phyloP scores from a whole-genome alignment of 2,329 filamentous ascomycete species.

The Pseudocercospora macadamiae region DNA sequence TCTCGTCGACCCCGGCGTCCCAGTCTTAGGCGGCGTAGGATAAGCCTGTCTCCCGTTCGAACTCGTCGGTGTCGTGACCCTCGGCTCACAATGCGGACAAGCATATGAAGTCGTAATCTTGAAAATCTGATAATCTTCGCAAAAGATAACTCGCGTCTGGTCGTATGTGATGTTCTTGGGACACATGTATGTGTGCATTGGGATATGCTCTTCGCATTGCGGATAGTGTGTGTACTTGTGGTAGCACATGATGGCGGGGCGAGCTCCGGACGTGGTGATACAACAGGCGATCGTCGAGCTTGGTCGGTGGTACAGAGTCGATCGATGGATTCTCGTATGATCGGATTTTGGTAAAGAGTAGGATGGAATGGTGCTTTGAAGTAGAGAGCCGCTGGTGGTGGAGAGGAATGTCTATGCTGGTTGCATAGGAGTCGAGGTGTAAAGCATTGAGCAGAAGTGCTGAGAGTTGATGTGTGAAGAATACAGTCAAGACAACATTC shows the following conservation, averaged over 20 bases:
- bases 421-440: not conserved
- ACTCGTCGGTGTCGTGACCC: conserved; percentile 17
- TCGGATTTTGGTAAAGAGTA: no score
- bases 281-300: not conserved
- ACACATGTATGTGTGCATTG: conserved; percentile 38
- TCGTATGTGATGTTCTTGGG: conserved; percentile 35
- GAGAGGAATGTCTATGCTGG: not conserved
- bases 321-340: not conserved
- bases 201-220: conserved; percentile 32
- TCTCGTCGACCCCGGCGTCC: conserved; percentile 21
- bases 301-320: not conserved
- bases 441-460: not conserved
- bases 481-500: not conserved
- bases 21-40: conserved; percentile 29
- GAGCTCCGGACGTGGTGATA: not conserved
- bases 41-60: conserved; percentile 17
- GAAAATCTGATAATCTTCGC: conserved; percentile 35
- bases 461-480: not conserved
- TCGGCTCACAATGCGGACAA: conserved; percentile 29
- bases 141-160: conserved; percentile 36
- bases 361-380: no score
- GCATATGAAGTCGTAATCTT: conserved; percentile 15
- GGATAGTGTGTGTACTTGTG: conserved; percentile 40
- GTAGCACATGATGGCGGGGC: conserved; percentile 33
- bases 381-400: conserved; percentile 8